These are phyloP conservation scores for Aspergillus piperis DNA, from an alignment of 2,329 filamentous ascomycete genomes.

Conservation along the genomic window DNA sequence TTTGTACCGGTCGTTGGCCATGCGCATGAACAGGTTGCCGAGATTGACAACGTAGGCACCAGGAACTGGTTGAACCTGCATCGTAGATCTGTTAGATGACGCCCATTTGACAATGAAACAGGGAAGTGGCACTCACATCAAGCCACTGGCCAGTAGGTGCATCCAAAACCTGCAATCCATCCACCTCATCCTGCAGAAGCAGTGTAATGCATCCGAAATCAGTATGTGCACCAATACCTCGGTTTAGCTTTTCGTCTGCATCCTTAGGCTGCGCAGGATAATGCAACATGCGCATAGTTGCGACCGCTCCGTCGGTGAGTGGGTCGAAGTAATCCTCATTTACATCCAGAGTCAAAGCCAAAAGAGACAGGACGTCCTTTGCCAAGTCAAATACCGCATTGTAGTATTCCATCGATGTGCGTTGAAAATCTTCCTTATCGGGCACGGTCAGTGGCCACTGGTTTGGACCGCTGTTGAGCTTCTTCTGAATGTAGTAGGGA, in stretches of 20 bases:
- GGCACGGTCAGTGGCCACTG: constrained; percentile 37
- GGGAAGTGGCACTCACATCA: constrained; percentile 24
- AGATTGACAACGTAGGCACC: constrained; percentile 37
- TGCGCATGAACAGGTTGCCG: constrained; percentile 45
- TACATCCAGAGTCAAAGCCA: constrained; percentile 45
- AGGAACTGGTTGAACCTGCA: constrained; percentile 27
- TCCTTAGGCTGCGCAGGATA: constrained; percentile 45
- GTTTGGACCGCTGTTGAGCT: constrained; percentile 45
- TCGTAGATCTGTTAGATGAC: not conserved
- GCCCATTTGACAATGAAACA: not conserved
- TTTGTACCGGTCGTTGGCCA: constrained; percentile 47
- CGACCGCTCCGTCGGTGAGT: constrained; percentile 39
- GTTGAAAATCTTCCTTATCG: constrained; percentile 37
- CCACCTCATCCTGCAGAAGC: constrained; percentile 45
- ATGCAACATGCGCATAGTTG: constrained; percentile 47
- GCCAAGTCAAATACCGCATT: constrained; percentile 41
- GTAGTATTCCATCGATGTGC: constrained; percentile 46
- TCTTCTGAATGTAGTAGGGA: constrained; percentile 41
- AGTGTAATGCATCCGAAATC: constrained; percentile 48
- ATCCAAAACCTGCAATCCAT: constrained; percentile 41
- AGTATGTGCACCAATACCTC: constrained; percentile 48
- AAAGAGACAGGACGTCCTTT: constrained; percentile 43
- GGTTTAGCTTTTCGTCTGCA: constrained; percentile 37
- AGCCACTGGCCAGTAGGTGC: constrained; percentile 32
- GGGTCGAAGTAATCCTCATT: constrained; percentile 41